phyloP scores from a whole-genome alignment of 1,284 basidiomycete genomes.

The Abortiporus biennis region DNA sequence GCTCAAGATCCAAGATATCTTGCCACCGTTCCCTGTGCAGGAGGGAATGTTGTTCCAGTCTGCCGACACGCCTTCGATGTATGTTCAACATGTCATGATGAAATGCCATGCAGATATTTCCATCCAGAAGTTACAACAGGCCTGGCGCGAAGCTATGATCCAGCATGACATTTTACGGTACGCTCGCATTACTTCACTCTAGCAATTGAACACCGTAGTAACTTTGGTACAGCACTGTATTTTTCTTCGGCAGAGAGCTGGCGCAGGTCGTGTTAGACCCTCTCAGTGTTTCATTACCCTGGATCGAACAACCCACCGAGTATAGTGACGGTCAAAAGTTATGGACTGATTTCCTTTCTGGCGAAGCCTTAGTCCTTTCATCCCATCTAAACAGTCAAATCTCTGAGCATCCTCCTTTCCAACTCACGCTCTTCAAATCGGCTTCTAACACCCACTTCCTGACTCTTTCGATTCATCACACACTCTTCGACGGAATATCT shows the following conservation, averaged over 20 bases:
- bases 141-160: slow-evolving; percentile 30
- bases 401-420: slow-evolving; percentile 29
- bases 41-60: slow-evolving; percentile 43
- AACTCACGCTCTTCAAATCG: slow-evolving; percentile 25
- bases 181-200: slow-evolving; percentile 8
- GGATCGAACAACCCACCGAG: slow-evolving; percentile 17
- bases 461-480: slow-evolving; percentile 41
- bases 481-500: slow-evolving; percentile 41
- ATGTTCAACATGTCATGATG: slow-evolving; percentile 42
- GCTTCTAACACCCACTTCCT: slow-evolving; percentile 16
- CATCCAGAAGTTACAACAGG: slow-evolving; percentile 21
- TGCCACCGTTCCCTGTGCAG: slow-evolving; percentile 43
- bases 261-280: slow-evolving; percentile 34
- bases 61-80: slow-evolving; percentile 30
- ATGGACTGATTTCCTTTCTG: slow-evolving; percentile 24
- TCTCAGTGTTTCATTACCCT: slow-evolving; percentile 19
- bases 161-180: slow-evolving; percentile 37
- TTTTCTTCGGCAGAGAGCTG: slow-evolving; percentile 34
- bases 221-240: slow-evolving; percentile 33
- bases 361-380: slow-evolving; percentile 25
- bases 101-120: slow-evolving; percentile 20
- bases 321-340: no score
- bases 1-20: slow-evolving; percentile 26
- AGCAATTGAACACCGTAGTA: no score
- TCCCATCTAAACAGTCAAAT: slow-evolving; percentile 31